A percentile compares a stretch with the other conserved stretches of the same genome.
Conservation (phyloP, 805 yeast genomes). For the Martiniozyma abietophila region DNA sequence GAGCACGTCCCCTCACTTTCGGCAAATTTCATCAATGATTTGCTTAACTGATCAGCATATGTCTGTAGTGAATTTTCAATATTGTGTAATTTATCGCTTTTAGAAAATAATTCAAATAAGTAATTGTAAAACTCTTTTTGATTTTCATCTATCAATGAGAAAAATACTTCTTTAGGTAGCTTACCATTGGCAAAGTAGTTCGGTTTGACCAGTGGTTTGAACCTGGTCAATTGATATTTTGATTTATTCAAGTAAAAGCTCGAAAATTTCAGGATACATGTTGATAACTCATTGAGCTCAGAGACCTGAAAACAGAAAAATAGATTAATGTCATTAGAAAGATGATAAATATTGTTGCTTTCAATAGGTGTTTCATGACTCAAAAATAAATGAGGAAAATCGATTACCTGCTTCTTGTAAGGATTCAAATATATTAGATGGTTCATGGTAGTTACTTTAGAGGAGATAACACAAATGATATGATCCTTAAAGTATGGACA, state of each 20-base stretch:
- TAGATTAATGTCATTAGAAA: slow-evolving; percentile 2
- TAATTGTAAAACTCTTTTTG: too few relatives aligned
- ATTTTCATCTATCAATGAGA: too few relatives aligned
- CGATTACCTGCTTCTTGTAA: slow-evolving; percentile 13
- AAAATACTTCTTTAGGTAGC: slow-evolving; percentile 40
- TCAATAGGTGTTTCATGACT: slow-evolving; percentile 16
- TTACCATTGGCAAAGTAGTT: slow-evolving; percentile 30
- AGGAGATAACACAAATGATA: slow-evolving; percentile 23
- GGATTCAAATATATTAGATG: slow-evolving; percentile 25
- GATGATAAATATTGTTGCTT: slow-evolving; percentile 9
- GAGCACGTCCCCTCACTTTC: too few relatives aligned
- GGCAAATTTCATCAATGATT: slow-evolving; percentile 1
- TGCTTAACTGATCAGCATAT: slow-evolving; percentile 4
- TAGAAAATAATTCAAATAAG: too few relatives aligned
- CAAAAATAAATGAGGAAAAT: slow-evolving; percentile 18
- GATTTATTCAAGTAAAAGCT: slow-evolving; percentile 2
- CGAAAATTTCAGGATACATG: slow-evolving; percentile 9
- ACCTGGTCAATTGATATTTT: slow-evolving; percentile 2
- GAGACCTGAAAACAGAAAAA: slow-evolving; percentile 3
- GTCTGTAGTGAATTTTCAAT: slow-evolving; percentile 1
- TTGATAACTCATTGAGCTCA: slow-evolving; percentile 16
- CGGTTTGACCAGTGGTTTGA: slow-evolving; percentile 19
- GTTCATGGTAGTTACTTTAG: slow-evolving; percentile 21
- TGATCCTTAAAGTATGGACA: slow-evolving; percentile 6
- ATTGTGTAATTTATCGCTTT: slow-evolving; percentile 22